phyloP scores from a whole-genome alignment of 768 basidiomycete genomes.

The Mycena olivaceomarginata region DNA sequence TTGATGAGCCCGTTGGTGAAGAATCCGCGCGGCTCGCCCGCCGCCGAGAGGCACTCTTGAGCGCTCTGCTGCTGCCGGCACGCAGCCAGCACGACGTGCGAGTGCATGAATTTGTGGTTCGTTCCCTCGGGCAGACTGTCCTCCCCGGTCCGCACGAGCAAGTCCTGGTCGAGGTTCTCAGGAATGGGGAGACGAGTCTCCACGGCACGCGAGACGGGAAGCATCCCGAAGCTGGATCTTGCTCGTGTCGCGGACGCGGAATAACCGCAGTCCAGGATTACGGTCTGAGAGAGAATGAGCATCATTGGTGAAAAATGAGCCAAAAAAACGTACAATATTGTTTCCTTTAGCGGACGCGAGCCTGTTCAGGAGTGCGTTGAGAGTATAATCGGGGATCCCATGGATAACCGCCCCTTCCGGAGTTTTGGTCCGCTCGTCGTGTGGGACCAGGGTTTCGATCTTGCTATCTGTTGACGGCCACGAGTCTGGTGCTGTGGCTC shows the following conservation, averaged over 20 bases:
- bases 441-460: conserved; percentile 35
- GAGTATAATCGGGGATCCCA: conserved; percentile 40
- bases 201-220: conserved; percentile 24
- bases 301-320: background rate
- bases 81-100: conserved; percentile 44
- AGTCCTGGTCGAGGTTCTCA: conserved; percentile 14
- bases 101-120: conserved; percentile 33
- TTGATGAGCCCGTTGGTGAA: conserved; percentile 40
- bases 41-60: conserved; percentile 34
- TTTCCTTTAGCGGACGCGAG: conserved; percentile 41
- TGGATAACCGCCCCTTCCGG: conserved; percentile 14
- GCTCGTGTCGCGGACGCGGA: conserved; percentile 17
- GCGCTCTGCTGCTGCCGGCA: conserved; percentile 40
- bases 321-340: conserved; percentile 33
- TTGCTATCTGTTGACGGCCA: conserved; percentile 31
- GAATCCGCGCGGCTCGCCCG: conserved; percentile 35
- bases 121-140: conserved; percentile 27
- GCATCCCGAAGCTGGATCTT: background rate
- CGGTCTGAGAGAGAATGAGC: conserved; percentile 23
- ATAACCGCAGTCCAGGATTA: conserved; percentile 42
- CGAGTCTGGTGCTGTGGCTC: conserved; percentile 18
- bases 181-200: conserved; percentile 33
- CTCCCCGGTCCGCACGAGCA: background rate
- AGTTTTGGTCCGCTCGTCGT: conserved; percentile 26
- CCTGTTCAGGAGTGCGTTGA: conserved; percentile 29